Base-by-base conservation (phyloP, 164 flowering plant species). In the Sextonia rubra region DNA sequence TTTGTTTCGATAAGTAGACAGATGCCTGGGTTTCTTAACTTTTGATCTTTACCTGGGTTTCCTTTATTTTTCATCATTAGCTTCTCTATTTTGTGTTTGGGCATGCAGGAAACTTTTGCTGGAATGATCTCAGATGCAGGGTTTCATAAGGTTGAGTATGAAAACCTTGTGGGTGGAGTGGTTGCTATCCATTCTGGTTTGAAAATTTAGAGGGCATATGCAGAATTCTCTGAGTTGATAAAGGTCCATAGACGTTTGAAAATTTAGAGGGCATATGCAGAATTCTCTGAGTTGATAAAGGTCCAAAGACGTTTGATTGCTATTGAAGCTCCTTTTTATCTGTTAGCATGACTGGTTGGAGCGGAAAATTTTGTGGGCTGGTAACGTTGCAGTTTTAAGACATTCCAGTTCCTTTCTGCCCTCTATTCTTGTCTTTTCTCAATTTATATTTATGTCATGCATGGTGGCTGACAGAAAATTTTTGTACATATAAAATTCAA, bases 181-280 rank as follows among this genome's bases (percentile, higher is more conserved):
- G 96, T 92, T 18, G 89, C 99, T 58, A 87, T 94, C 66, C 99
- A 94, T 78, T 94, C 98, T 3, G 99, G 98, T 1, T 56, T 92
- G 72, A 94, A 94, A 56, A 4, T 75, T 14, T 75, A 72, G 64
- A 37, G 44, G 44, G 25, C 24, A 18, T 1, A 20, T 18, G n/a
- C 8, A 32, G 69, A 30, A 64, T 26, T 64, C 64, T 52, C 20
- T 52, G 18, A 1, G 44, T 5, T 8, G 6, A 5, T 52, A 52
- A 12, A 52, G 58, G 58, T 52, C n/a, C 20, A 52, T 52, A 18
- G 17, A 52, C 20, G 14, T 37, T 37, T 37, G 44, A 37, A 94
- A 56, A 4, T 75, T 14, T 75, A 72, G 64, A 37, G 44, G 44
- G 25, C 24, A 18, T 1, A 20, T 18, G n/a, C 8, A 32, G 69